Conservation (phyloP, 2,329 filamentous ascomycete species). For the Aspergillus quadricinctus region DNA sequence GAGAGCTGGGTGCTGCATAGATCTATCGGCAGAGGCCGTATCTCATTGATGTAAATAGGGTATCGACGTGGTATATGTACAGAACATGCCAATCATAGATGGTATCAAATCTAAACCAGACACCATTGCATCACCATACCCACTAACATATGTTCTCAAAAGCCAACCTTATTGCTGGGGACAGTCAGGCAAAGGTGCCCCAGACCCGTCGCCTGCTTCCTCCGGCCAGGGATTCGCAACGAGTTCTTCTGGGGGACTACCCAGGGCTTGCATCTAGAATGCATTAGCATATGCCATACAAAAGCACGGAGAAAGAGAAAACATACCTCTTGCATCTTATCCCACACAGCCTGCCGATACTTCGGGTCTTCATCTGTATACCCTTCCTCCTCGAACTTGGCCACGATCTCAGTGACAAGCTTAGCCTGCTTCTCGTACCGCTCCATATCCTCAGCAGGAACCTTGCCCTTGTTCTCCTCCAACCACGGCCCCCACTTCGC, state of each 20-base stretch:
- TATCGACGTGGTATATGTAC: slow-evolving; percentile 26
- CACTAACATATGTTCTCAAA: neutral
- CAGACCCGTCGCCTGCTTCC: slow-evolving; percentile 70
- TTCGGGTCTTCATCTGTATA: slow-evolving; percentile 78
- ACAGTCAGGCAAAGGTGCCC: slow-evolving; percentile 57
- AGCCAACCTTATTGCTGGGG: slow-evolving; percentile 51
- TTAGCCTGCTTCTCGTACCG: slow-evolving; percentile 76
- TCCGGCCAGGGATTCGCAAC: slow-evolving; percentile 58
- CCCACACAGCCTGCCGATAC: slow-evolving; percentile 89
- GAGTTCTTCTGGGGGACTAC: slow-evolving; percentile 83
- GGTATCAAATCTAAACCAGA: slow-evolving; percentile 8
- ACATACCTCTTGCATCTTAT: slow-evolving; percentile 92
- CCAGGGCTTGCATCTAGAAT: slow-evolving; percentile 88
- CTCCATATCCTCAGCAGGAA: slow-evolving; percentile 65
- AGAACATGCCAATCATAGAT: slow-evolving; percentile 15
- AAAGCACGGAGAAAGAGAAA: neutral
- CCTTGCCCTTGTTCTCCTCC: slow-evolving; percentile 64
- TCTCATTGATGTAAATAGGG: slow-evolving; percentile 31
- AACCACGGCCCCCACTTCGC: slow-evolving; percentile 92
- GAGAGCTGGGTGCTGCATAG: neutral
- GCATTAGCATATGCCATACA: slow-evolving; percentile 8
- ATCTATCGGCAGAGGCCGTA: slow-evolving; percentile 7
- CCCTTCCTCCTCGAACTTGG: slow-evolving; percentile 74
- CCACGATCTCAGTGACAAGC: slow-evolving; percentile 80
- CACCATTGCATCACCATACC: slow-evolving; percentile 6